Evolutionary conservation across 1,139 yeast species (phyloP).

Genomic region (Suhomyces terraborum): DNA sequence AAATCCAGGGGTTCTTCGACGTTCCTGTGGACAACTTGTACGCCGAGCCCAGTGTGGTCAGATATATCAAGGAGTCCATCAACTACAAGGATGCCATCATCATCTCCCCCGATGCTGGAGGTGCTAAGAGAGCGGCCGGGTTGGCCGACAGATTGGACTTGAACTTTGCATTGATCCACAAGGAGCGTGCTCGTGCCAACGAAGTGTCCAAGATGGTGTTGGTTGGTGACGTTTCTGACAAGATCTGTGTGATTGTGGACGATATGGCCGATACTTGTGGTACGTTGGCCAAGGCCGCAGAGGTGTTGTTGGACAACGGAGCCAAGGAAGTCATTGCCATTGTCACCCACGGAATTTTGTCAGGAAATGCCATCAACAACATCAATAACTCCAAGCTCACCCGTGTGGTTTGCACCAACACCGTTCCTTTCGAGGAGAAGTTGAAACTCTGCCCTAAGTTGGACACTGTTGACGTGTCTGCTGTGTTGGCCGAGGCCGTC

Average conservation of each 20-base stretch:
- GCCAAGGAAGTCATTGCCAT: conserved; percentile 90
- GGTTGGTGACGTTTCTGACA: conserved; percentile 91
- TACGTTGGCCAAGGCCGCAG: conserved; percentile 94
- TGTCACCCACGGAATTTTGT: conserved; percentile 92
- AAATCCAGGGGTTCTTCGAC: conserved; percentile 94
- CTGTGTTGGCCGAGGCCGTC: conserved; percentile 93
- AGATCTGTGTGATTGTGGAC: conserved; percentile 88
- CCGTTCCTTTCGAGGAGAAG: conserved; percentile 88
- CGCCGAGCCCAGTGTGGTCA: conserved; percentile 92
- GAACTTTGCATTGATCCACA: conserved; percentile 94
- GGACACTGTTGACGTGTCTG: conserved; percentile 81
- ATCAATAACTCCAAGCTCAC: conserved; percentile 78
- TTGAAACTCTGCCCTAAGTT: conserved; percentile 69
- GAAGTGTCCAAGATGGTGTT: conserved; percentile 94
- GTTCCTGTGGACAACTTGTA: conserved; percentile 95
- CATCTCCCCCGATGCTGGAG: conserved; percentile 98
- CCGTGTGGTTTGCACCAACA: conserved; percentile 88
- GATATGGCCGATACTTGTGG: conserved; percentile 99
- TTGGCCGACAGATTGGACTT: conserved; percentile 90
- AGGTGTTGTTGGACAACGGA: conserved; percentile 74
- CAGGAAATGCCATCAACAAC: conserved; percentile 84
- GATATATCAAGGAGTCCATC: conserved; percentile 78
- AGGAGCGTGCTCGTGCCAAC: conserved; percentile 93
- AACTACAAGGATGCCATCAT: conserved; percentile 68
- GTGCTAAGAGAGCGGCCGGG: conserved; percentile 97